Evolutionary conservation across 208 protist species (phyloP), one percentile per base, ranked within the genome.

Genomic region (Trypanosoma boissoni): DNA sequence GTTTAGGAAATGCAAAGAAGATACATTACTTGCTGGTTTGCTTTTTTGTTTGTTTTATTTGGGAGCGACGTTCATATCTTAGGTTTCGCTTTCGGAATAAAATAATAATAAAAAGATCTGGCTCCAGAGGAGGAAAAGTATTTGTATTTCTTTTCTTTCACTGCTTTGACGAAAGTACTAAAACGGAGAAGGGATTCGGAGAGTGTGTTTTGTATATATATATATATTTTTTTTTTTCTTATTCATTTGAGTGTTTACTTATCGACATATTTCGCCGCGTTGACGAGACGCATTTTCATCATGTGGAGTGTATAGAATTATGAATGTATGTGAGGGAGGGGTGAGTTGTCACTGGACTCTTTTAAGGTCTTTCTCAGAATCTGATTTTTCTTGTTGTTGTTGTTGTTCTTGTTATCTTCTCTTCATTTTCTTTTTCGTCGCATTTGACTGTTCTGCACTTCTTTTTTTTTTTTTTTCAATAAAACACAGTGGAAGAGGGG

Each of bases 221-320:
- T 39, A 16, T 39, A 16, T 16, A 6, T 6, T 12, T 39, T 16
- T 39, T 39, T 12, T 39, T 39, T 39, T 16, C 12, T 39, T 39
- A 39, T 39, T 39, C 12, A 39, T 39, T 39, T 12, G 12, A 16
- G 12, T 27, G 6, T 21, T 27, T 31, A 56, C 28, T 9, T 34
- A 20, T 42, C 16, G 24, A 16, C 12, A 34, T 9, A 16, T 61
- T 28, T 24, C n/a, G 37, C 42, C 8, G 32, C 50, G 36, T 37
- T n/a, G 27, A 58, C 18, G 31, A 21, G 20, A 26, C 41, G 14
- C 21, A 34, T 59, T 36, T 65, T 21, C 36, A 28, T 16, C 57
- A 20, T 59, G 28, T 18, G 52, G n/a, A n/a, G n/a, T n/a, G n/a
- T n/a, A n/a, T n/a, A n/a, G n/a, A n/a, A n/a, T n/a, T n/a, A n/a